Conservation (phyloP, 2,329 filamentous ascomycete genomes). For the Beauveria asiatica region DNA sequence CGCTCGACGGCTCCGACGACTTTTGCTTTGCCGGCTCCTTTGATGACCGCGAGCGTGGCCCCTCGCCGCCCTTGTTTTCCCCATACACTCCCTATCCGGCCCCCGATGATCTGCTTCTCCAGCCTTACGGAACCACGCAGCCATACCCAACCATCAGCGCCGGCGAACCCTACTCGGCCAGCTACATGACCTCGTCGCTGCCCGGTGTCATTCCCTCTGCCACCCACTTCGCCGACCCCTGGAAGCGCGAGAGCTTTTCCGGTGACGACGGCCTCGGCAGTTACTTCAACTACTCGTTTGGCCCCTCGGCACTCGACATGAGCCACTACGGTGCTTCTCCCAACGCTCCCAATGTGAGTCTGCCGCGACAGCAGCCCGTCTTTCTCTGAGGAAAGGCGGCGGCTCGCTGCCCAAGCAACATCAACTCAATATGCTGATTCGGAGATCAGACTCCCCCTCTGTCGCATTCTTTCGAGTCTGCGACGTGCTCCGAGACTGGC, state of each 20-base stretch:
- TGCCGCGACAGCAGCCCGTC: conserved; percentile 1
- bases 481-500: conserved; percentile 51
- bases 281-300: conserved; percentile 63
- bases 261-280: conserved; percentile 51
- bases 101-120: conserved; percentile 55
- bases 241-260: conserved; percentile 56
- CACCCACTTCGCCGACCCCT: conserved; percentile 53
- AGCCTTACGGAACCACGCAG: conserved; percentile 47
- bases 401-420: conserved; percentile 30
- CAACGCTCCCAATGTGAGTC: conserved; percentile 68
- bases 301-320: conserved; percentile 57
- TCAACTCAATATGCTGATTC: conserved; percentile 41
- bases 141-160: conserved; percentile 44
- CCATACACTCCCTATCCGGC: conserved; percentile 54
- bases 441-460: conserved; percentile 64
- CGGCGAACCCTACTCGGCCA: conserved; percentile 40
- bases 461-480: conserved; percentile 62
- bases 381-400: conserved; percentile 15
- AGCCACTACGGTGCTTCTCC: conserved; percentile 54
- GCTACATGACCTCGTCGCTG: conserved; percentile 44
- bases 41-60: conserved; percentile 60
- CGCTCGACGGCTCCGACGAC: conserved; percentile 54
- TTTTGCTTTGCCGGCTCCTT: conserved; percentile 53
- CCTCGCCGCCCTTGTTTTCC: conserved; percentile 60
- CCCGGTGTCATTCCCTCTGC: conserved; percentile 56